Evolutionary conservation across 2,329 filamentous ascomycete genomes (phyloP).

Genomic region (Parafenestella ontariensis): DNA sequence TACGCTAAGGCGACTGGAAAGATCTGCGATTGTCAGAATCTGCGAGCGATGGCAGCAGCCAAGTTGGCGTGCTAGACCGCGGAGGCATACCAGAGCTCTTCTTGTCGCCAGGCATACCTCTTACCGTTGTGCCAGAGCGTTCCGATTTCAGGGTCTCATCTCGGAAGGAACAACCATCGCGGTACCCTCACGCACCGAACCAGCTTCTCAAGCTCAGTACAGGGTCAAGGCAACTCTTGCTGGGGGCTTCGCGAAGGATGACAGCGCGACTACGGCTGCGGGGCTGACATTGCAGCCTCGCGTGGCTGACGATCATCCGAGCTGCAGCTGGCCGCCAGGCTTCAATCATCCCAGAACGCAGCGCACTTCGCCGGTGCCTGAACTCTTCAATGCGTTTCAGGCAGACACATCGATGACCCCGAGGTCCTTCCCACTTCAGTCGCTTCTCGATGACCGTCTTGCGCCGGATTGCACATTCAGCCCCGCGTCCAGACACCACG

Average conservation of each 20-base stretch:
- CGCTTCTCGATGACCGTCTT: constrained; percentile 9
- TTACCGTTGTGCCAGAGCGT: constrained; percentile 26
- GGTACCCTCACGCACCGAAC: background rate
- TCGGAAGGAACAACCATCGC: constrained; percentile 17
- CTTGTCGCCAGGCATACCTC: constrained; percentile 39
- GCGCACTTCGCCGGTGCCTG: constrained; percentile 32
- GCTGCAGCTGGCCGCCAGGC: constrained; percentile 32
- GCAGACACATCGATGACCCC: constrained; percentile 39
- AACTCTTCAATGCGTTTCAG: constrained; percentile 35
- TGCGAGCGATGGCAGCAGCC: background rate
- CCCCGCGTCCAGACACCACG: constrained; percentile 21
- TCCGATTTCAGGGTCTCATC: constrained; percentile 21
- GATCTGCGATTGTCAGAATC: constrained; percentile 22
- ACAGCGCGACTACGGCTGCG: constrained; percentile 4
- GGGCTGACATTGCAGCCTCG: constrained; percentile 18
- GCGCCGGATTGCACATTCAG: constrained; percentile 8
- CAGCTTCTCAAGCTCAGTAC: background rate
- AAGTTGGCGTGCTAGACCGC: background rate
- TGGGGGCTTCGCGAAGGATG: constrained; percentile 3
- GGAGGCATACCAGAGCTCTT: constrained; percentile 36
- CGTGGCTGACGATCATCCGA: constrained; percentile 23
- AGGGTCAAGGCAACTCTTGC: background rate
- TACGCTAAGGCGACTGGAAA: constrained; percentile 32
- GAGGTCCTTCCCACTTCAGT: constrained; percentile 15
- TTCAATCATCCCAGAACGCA: constrained; percentile 27